Evolutionary conservation across 176 grass and related monocot genomes (phyloP), one percentile per base, ranked within the genome.

Genomic region (Zizania latifolia): DNA sequence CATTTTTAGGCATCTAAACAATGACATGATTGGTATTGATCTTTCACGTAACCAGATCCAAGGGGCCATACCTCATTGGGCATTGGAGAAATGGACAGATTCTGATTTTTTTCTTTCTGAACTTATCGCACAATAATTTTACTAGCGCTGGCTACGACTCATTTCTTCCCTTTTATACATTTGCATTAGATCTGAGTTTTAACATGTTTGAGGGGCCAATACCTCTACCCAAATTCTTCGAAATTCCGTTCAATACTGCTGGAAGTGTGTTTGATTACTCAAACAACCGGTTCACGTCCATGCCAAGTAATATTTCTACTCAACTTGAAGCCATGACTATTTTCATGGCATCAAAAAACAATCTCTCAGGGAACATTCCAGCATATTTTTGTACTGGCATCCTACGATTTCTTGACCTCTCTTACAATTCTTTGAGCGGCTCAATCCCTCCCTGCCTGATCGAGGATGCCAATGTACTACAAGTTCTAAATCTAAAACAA

Each of bases 41-140:
- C n/a, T n/a, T n/a, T n/a, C n/a, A n/a, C n/a, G n/a, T n/a, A n/a
- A n/a, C n/a, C n/a, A n/a, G n/a, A n/a, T n/a, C n/a, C n/a, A n/a
- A n/a, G n/a, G n/a, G n/a, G n/a, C n/a, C n/a, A n/a, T n/a, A n/a
- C n/a, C n/a, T n/a, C n/a, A n/a, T n/a, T n/a, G n/a, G n/a, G n/a
- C n/a, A n/a, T n/a, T n/a, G n/a, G n/a, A n/a, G n/a, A n/a, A n/a
- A n/a, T n/a, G n/a, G n/a, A n/a, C 45, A 12, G 4, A 50, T 36
- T 79, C n/a, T 39, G 0, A 4, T 29, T 1, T 51, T 74, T 43
- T 74, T 9, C 26, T 29, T 76, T 23, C 64, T 92, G 21, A 88
- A 92, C 59, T 57, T 92, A 16, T 88, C 91, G 50, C 48, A 67
- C 23, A 93, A 93, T 58, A 57, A 22, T 17, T 35, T 93, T 62